phyloP scores from a whole-genome alignment of 2,329 filamentous ascomycete species.

The Penicillium sp. region DNA sequence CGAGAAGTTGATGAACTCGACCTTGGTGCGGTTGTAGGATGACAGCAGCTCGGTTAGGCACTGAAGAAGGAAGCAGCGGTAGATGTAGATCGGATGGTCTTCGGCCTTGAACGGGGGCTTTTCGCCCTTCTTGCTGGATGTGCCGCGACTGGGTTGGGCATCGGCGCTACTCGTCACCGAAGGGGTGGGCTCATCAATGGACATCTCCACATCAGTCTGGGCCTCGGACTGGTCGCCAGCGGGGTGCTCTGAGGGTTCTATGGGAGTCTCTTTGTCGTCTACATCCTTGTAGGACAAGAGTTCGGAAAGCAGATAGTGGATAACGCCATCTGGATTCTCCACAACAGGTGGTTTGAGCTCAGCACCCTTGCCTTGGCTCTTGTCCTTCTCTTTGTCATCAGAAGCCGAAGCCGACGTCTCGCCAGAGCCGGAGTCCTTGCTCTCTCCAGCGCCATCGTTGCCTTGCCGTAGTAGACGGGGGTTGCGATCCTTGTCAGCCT shows the following conservation, averaged over 20 bases:
- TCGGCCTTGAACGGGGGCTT: slow-evolving; percentile 85
- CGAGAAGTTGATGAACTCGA: slow-evolving; percentile 99
- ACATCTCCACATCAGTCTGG: slow-evolving; percentile 53
- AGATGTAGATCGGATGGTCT: slow-evolving; percentile 93
- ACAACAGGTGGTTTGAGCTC: slow-evolving; percentile 81
- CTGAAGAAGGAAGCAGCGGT: slow-evolving; percentile 90
- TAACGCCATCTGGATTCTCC: slow-evolving; percentile 89
- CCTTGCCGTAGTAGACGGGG: slow-evolving; percentile 22
- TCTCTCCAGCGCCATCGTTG: slow-evolving; percentile 24
- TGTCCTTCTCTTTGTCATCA: slow-evolving; percentile 31
- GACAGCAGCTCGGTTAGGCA: slow-evolving; percentile 86
- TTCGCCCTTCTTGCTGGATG: slow-evolving; percentile 57
- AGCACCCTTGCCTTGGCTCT: slow-evolving; percentile 51
- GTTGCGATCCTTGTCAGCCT: slow-evolving; percentile 44
- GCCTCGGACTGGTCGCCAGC: slow-evolving; percentile 33
- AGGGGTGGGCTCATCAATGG: slow-evolving; percentile 38
- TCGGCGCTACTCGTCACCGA: slow-evolving; percentile 32
- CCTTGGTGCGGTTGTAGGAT: slow-evolving; percentile 90
- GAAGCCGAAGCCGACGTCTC: slow-evolving; percentile 14
- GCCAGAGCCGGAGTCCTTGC: slow-evolving; percentile 33
- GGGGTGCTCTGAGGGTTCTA: slow-evolving; percentile 29
- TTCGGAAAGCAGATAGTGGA: slow-evolving; percentile 92
- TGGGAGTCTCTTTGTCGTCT: slow-evolving; percentile 70
- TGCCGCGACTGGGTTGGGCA: slow-evolving; percentile 21
- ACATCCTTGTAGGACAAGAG: slow-evolving; percentile 89